These are phyloP conservation scores for Apiospora saccharicola DNA, from an alignment of 2,329 filamentous ascomycete genomes.

Conservation along the genomic window DNA sequence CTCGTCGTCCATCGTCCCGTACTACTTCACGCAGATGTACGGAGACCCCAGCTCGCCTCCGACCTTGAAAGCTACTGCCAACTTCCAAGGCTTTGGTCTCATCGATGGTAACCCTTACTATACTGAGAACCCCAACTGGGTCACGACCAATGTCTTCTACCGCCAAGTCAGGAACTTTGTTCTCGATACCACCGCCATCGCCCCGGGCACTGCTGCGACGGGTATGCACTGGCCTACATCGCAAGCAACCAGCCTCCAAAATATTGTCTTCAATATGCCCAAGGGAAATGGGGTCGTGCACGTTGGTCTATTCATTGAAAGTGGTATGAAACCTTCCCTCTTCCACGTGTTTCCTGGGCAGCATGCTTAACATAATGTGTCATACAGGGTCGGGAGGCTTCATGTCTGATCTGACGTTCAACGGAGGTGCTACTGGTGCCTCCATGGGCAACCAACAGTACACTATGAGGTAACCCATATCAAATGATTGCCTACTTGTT, in stretches of 20 bases:
- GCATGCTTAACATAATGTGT: slow-evolving; percentile 30
- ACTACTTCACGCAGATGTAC: slow-evolving; percentile 69
- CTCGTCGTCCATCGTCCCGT: slow-evolving; percentile 64
- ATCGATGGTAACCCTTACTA: slow-evolving; percentile 64
- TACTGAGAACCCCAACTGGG: slow-evolving; percentile 47
- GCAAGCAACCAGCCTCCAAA: slow-evolving; percentile 62
- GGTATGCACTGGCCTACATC: slow-evolving; percentile 72
- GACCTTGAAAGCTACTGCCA: slow-evolving; percentile 58
- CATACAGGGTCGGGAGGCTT: slow-evolving; percentile 47
- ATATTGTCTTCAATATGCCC: slow-evolving; percentile 57
- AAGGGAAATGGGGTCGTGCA: slow-evolving; percentile 39
- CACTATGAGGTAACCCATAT: slow-evolving; percentile 54
- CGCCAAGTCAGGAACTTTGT: slow-evolving; percentile 71
- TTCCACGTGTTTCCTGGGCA: background rate
- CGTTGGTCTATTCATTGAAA: slow-evolving; percentile 45
- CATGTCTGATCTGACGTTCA: slow-evolving; percentile 68
- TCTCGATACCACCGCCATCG: slow-evolving; percentile 57
- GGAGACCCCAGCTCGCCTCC: slow-evolving; percentile 66
- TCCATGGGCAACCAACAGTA: slow-evolving; percentile 75
- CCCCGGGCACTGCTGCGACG: slow-evolving; percentile 40
- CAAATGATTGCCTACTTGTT: background rate
- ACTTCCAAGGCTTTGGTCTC: slow-evolving; percentile 63
- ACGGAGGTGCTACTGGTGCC: slow-evolving; percentile 65
- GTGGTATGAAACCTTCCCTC: slow-evolving; percentile 36
- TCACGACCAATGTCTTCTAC: slow-evolving; percentile 68